Base-by-base conservation (phyloP, 257 asterid genomes). In the Cordia subcordata region DNA sequence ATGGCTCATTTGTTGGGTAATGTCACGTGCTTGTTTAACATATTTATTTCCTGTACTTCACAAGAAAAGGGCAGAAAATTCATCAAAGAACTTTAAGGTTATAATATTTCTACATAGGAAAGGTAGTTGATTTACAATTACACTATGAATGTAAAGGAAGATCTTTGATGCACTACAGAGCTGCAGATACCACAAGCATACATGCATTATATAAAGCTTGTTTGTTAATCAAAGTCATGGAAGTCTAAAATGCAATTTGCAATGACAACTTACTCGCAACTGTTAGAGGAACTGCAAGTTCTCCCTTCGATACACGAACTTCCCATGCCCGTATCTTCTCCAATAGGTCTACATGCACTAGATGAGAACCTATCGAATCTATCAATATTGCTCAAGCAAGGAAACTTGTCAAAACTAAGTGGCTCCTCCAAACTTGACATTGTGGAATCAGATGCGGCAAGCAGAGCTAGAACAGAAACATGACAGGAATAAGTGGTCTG, bases 381-480 rank as follows among this genome's bases (percentile, higher is more conserved):
- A 66, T 92, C 94, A 38, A 88, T 81, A 44, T 77, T 81, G 88
- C 90, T 88, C 81, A 88, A 68, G 70, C 80, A 79, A 64, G 95
- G 95, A 75, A 92, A 69, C 68, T 79, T 92, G 80, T 92, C 99
- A 52, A 88, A 88, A 66, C 90, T 79, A 54, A 92, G 84, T 53
- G 99, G 96, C 80, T 92, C 87, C 84, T 92, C 94, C 85, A 92
- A 75, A 76, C 99, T 88, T 60, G 99, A 92, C 99, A 92, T 92
- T 57, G 70, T 56, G 57, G 62, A 64, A 61, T 65, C 20, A 42
- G 60, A 54, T 61, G 75, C 58, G 73, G 61, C 55, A 52, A 55
- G 73, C 23, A 80, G 17, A 78, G 53, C 74, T 18, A 52, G 69
- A 64, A 18, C 14, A 18, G 49, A 57, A 27, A 42, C 8, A 42